Conservation (phyloP, 306 rosid species). For the Dryas drummondii region DNA sequence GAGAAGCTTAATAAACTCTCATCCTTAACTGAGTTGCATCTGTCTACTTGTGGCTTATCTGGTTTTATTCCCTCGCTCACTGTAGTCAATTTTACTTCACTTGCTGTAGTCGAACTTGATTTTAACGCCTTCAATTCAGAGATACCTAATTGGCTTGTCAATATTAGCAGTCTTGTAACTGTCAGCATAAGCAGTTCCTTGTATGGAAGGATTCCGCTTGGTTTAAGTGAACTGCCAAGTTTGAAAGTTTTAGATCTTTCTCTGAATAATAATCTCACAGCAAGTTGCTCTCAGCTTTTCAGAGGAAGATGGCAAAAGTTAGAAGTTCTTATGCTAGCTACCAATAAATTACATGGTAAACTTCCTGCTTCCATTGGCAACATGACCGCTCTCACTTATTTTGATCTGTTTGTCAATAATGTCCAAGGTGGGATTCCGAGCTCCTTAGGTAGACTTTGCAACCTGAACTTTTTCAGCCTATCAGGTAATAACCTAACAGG, state of each 20-base stretch:
- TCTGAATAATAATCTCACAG: conserved; percentile 21
- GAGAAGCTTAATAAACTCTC: conserved; percentile 25
- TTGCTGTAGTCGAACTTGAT: conserved; percentile 32
- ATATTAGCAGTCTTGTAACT: conserved; percentile 32
- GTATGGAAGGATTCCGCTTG: conserved; percentile 51
- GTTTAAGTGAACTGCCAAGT: conserved; percentile 30
- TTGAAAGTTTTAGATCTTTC: conserved; percentile 26
- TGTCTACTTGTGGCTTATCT: conserved; percentile 15
- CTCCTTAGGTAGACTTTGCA: conserved; percentile 36
- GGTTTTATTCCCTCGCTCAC: conserved; percentile 27
- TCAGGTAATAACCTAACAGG: conserved; percentile 33
- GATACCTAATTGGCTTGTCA: conserved; percentile 45
- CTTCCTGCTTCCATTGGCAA: conserved; percentile 45
- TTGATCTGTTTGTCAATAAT: conserved; percentile 15
- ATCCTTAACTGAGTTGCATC: conserved; percentile 36
- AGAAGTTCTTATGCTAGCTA: conserved; percentile 19
- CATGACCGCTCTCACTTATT: conserved; percentile 33
- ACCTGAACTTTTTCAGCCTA: neutral
- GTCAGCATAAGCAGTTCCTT: conserved; percentile 20
- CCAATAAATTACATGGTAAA: conserved; percentile 31
- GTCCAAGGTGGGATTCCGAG: conserved; percentile 40
- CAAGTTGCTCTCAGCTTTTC: conserved; percentile 41
- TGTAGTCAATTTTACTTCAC: conserved; percentile 39
- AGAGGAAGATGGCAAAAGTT: conserved; percentile 33
- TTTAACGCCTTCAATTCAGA: conserved; percentile 25